Percentiles rank a stretch among this genome's conserved stretches.
Conservation (phyloP, 2,329 filamentous ascomycete species). For the Zymoseptoria passerinii region DNA sequence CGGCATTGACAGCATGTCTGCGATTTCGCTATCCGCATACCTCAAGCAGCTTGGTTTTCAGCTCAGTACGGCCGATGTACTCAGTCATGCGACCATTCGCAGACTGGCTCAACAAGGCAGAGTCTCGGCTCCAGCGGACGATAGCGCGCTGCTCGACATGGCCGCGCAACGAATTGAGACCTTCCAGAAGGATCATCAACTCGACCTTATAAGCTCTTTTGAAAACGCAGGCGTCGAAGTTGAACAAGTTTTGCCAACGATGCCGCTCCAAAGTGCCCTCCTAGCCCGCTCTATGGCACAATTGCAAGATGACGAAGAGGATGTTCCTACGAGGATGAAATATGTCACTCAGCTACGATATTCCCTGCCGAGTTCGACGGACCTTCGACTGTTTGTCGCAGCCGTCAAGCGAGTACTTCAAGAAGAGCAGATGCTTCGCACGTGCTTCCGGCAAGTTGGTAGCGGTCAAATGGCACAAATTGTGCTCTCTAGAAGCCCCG, state of each 20-base stretch:
- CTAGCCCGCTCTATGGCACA: neutral
- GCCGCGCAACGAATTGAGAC: neutral
- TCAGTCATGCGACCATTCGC: conserved; percentile 11
- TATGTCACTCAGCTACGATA: neutral
- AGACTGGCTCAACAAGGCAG: conserved; percentile 4
- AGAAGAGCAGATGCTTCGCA: neutral
- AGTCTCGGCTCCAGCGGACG: neutral
- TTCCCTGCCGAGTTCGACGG: neutral
- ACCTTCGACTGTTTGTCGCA: neutral
- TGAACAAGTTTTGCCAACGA: conserved; percentile 1
- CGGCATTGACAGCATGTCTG: conserved; percentile 13
- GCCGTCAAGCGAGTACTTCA: neutral
- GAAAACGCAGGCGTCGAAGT: neutral
- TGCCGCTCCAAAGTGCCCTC: neutral
- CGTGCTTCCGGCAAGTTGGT: neutral
- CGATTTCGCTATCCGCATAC: conserved; percentile 10
- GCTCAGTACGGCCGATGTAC: conserved; percentile 11
- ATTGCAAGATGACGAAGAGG: neutral
- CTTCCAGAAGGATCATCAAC: neutral
- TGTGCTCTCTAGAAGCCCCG: neutral
- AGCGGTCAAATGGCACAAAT: neutral
- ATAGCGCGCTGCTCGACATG: neutral
- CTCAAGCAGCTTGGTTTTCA: conserved; percentile 8
- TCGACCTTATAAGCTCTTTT: conserved; percentile 1
- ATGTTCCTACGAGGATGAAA: neutral